A percentile compares a stretch with the other conserved stretches of the same genome.
Conservation (phyloP, 352 stramenopile species). For the Blastocystis sp. region DNA sequence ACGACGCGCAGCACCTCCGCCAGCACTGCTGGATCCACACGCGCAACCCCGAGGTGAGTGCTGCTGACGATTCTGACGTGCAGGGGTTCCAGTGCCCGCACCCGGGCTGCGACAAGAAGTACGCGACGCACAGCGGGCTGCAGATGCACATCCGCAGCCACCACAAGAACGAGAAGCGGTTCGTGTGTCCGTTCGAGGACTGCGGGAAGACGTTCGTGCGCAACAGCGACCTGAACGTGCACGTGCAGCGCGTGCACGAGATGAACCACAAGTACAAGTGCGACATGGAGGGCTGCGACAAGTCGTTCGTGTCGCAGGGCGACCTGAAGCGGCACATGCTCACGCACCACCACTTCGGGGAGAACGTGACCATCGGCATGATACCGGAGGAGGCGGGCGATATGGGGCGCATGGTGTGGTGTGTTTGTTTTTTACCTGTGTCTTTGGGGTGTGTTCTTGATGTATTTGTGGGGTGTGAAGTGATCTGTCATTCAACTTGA, state of each 20-base stretch:
- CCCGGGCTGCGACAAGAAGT: constrained; percentile 63
- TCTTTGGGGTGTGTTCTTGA: too few species aligned
- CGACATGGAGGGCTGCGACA: constrained; percentile 46
- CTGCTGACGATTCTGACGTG: neutral
- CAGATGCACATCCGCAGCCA: constrained; percentile 53
- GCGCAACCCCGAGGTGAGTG: constrained; percentile 18
- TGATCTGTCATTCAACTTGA: too few species aligned
- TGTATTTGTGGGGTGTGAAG: too few species aligned
- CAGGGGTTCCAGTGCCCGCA: constrained; percentile 42
- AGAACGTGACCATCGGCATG: neutral
- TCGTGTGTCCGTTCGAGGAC: constrained; percentile 6
- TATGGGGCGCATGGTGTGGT: neutral
- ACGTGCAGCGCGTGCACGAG: constrained; percentile 31
- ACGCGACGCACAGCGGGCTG: constrained; percentile 53
- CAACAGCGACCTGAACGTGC: constrained; percentile 14
- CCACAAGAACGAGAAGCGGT: constrained; percentile 58
- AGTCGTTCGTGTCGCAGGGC: constrained; percentile 30
- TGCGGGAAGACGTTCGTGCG: constrained; percentile 43
- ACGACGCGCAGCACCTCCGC: constrained; percentile 60
- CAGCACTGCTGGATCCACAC: constrained; percentile 64
- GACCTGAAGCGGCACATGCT: constrained; percentile 35
- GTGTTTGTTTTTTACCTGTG: too few species aligned
- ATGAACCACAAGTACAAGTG: constrained; percentile 7
- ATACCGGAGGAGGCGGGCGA: neutral
- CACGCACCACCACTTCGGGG: neutral